Evolutionary conservation across 768 basidiomycete genomes (phyloP).

Genomic region (Suillus tomentosus): DNA sequence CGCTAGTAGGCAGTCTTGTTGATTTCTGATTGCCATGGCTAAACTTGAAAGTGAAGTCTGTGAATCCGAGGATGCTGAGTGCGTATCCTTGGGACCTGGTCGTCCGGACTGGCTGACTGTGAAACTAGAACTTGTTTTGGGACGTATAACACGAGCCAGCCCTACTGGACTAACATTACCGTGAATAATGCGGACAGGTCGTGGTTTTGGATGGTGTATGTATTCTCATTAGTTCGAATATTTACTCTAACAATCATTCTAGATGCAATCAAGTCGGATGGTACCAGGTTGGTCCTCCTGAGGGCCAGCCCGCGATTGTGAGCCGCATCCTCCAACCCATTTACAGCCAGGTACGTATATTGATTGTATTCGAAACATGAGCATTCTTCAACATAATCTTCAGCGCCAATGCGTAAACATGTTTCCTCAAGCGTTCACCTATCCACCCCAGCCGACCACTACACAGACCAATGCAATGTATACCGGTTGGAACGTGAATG

Average conservation of each 20-base stretch:
- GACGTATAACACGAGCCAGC: conserved; percentile 38
- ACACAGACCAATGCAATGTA: conserved; percentile 49
- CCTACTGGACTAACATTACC: conserved; percentile 54
- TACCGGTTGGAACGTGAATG: conserved; percentile 61
- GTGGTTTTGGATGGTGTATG: conserved; percentile 73
- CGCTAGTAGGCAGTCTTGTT: conserved; percentile 37
- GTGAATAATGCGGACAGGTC: conserved; percentile 60
- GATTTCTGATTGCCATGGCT: background rate
- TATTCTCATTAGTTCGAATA: conserved; percentile 1
- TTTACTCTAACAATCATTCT: conserved; percentile 5
- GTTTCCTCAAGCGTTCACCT: conserved; percentile 62
- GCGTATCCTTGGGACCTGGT: conserved; percentile 23
- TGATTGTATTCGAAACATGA: background rate
- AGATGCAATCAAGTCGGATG: conserved; percentile 75
- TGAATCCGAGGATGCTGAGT: conserved; percentile 48
- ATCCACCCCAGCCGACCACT: conserved; percentile 45
- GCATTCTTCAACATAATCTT: background rate
- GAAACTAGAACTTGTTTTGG: conserved; percentile 44
- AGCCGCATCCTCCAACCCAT: conserved; percentile 36
- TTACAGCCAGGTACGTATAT: conserved; percentile 27
- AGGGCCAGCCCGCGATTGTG: conserved; percentile 34
- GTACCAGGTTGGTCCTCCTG: conserved; percentile 41
- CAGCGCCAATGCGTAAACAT: conserved; percentile 72
- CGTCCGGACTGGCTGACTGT: conserved; percentile 31
- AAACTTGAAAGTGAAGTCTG: conserved; percentile 47